phyloP scores from a whole-genome alignment of 2,329 filamentous ascomycete species.

The Tetracladium maxilliforme region DNA sequence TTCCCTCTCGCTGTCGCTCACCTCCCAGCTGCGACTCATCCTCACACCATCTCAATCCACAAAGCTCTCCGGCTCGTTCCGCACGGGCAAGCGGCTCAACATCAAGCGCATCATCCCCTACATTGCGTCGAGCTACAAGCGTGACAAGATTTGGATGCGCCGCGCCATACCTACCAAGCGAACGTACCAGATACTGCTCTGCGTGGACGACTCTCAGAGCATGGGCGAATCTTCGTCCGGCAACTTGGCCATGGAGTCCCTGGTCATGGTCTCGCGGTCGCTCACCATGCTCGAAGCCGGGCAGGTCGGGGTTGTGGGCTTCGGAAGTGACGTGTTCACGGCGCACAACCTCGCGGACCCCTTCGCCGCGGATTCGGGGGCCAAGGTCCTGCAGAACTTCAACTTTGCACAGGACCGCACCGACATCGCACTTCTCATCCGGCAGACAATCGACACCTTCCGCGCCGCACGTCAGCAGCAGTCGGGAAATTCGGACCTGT shows the following conservation, averaged over 20 bases:
- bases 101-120: constrained; percentile 99
- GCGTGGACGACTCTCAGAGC: constrained; percentile 86
- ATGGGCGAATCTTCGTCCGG: constrained; percentile 76
- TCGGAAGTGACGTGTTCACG: constrained; percentile 70
- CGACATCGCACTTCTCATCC: constrained; percentile 67
- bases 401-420: constrained; percentile 76
- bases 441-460: constrained; percentile 69
- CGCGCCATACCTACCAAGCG: constrained; percentile 83
- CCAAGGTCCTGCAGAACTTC: constrained; percentile 73
- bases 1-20: constrained; percentile 73
- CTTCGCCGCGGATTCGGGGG: constrained; percentile 69
- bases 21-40: constrained; percentile 89
- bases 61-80: constrained; percentile 91
- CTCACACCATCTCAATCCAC: constrained; percentile 88
- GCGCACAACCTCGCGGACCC: constrained; percentile 76
- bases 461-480: constrained; percentile 48
- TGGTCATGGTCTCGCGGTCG: constrained; percentile 78
- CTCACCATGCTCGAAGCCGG: constrained; percentile 90
- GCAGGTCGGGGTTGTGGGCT: constrained; percentile 81
- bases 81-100: constrained; percentile 94
- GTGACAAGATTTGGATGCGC: constrained; percentile 99
- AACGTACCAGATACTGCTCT: constrained; percentile 92
- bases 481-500: constrained; percentile 51
- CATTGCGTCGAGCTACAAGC: constrained; percentile 95
- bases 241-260: constrained; percentile 77